phyloP scores from a whole-genome alignment of 495 filamentous ascomycete species.

The Aspergillus conjunctus region DNA sequence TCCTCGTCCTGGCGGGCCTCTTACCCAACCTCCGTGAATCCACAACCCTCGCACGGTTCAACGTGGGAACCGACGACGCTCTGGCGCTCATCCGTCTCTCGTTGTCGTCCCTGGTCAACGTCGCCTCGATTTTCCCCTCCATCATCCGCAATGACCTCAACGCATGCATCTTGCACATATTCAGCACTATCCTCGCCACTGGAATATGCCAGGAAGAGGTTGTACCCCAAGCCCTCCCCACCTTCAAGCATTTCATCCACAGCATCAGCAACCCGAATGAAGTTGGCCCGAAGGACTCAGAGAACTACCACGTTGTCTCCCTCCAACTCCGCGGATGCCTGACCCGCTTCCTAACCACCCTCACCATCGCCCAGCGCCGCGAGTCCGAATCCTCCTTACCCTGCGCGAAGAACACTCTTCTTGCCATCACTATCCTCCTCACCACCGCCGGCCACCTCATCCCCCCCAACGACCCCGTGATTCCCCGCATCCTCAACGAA shows the following conservation, averaged over 20 bases:
- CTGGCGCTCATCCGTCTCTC: slow-evolving; percentile 76
- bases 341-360: slow-evolving; percentile 75
- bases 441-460: slow-evolving; percentile 75
- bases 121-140: slow-evolving; percentile 90
- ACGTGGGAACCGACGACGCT: slow-evolving; percentile 71
- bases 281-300: slow-evolving; percentile 32
- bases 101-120: slow-evolving; percentile 86
- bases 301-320: slow-evolving; percentile 42
- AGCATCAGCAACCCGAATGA: slow-evolving; percentile 59
- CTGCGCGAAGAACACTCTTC: slow-evolving; percentile 90
- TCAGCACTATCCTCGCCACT: slow-evolving; percentile 87
- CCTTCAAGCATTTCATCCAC: slow-evolving; percentile 85
- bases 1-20: slow-evolving; percentile 83
- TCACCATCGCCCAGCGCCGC: slow-evolving; percentile 79
- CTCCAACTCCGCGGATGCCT: slow-evolving; percentile 72
- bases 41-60: slow-evolving; percentile 65
- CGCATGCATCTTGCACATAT: slow-evolving; percentile 95
- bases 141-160: slow-evolving; percentile 97
- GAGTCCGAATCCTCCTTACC: slow-evolving; percentile 77
- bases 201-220: slow-evolving; percentile 82
- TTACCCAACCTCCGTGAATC: slow-evolving; percentile 83
- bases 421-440: slow-evolving; percentile 85
- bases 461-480: slow-evolving; percentile 68
- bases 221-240: slow-evolving; percentile 87
- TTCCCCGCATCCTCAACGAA: slow-evolving; percentile 70